Percentiles rank a stretch among this genome's conserved stretches.
Evolutionary conservation across 148 eudicot species (phyloP).

Genomic region (Oxyria digyna): DNA sequence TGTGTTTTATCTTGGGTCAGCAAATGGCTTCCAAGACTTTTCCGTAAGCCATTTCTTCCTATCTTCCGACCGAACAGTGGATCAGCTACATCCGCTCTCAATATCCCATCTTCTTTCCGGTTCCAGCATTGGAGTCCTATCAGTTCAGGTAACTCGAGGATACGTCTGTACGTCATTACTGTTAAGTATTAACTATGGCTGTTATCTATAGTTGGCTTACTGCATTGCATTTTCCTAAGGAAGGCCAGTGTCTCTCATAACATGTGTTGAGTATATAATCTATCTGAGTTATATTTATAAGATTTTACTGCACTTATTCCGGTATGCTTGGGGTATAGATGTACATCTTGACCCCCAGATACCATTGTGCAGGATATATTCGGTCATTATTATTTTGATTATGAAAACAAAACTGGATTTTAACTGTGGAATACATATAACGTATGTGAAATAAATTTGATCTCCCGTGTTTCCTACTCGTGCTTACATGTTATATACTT

Average conservation of each 20-base stretch:
- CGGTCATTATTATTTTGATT: too few relatives aligned
- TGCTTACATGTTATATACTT: neutral
- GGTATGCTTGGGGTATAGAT: too few relatives aligned
- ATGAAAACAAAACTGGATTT: neutral
- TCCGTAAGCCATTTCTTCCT: slow-evolving; percentile 51
- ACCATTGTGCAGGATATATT: too few relatives aligned
- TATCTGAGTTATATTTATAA: neutral
- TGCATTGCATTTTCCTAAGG: neutral
- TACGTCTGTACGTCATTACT: neutral
- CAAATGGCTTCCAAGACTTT: slow-evolving; percentile 48
- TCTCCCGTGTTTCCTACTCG: neutral
- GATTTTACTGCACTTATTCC: neutral
- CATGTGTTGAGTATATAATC: neutral
- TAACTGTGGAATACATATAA: neutral
- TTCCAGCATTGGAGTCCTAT: slow-evolving; percentile 71
- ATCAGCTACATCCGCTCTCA: slow-evolving; percentile 46
- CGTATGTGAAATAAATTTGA: neutral
- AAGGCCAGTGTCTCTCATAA: neutral
- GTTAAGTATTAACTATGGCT: neutral
- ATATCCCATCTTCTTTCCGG: slow-evolving; percentile 54
- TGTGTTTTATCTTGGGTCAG: slow-evolving; percentile 52
- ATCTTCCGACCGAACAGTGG: slow-evolving; percentile 54
- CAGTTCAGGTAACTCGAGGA: slow-evolving; percentile 40
- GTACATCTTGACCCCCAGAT: too few relatives aligned
- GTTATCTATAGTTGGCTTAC: neutral